Evolutionary conservation across 1,139 yeast genomes (phyloP).

Genomic region (Candida sp.): DNA sequence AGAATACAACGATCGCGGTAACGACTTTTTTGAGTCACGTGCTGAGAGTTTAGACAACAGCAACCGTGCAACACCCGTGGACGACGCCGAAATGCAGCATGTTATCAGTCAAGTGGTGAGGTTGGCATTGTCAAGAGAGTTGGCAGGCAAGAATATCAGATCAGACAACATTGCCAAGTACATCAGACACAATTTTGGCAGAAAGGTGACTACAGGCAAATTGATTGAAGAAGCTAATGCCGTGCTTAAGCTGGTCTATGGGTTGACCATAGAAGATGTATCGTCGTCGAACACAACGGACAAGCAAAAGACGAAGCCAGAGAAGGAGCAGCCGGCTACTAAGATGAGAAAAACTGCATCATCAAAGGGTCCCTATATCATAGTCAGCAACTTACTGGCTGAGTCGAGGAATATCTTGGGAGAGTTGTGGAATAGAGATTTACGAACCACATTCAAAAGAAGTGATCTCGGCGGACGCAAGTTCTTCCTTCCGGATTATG

Average conservation of each 20-base stretch:
- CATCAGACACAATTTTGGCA: conserved; percentile 21
- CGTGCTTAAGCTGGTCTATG: conserved; percentile 32
- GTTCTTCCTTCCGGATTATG: conserved; percentile 21
- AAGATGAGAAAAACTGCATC: not conserved
- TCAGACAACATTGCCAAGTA: conserved; percentile 24
- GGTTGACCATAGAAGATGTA: conserved; percentile 29
- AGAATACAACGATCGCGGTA: conserved; percentile 1
- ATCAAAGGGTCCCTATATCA: conserved; percentile 17
- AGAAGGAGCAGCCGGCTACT: conserved; percentile 7
- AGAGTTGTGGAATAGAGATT: conserved; percentile 22
- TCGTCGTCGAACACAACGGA: conserved; percentile 15
- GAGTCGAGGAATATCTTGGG: conserved; percentile 25
- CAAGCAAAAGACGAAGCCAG: conserved; percentile 8
- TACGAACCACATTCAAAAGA: conserved; percentile 4
- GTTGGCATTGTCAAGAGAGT: conserved; percentile 26
- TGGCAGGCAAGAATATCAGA: conserved; percentile 26
- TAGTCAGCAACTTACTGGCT: conserved; percentile 23
- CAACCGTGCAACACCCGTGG: not conserved
- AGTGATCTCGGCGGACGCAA: conserved; percentile 13
- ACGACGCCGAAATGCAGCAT: conserved; percentile 12
- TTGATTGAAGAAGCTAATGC: conserved; percentile 20
- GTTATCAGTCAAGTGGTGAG: conserved; percentile 26
- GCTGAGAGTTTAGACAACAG: not conserved
- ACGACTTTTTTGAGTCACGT: not conserved
- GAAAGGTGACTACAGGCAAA: conserved; percentile 20